These are phyloP conservation scores for Salix purpurea DNA, from an alignment of 345 rosid species.

Conservation along the genomic window DNA sequence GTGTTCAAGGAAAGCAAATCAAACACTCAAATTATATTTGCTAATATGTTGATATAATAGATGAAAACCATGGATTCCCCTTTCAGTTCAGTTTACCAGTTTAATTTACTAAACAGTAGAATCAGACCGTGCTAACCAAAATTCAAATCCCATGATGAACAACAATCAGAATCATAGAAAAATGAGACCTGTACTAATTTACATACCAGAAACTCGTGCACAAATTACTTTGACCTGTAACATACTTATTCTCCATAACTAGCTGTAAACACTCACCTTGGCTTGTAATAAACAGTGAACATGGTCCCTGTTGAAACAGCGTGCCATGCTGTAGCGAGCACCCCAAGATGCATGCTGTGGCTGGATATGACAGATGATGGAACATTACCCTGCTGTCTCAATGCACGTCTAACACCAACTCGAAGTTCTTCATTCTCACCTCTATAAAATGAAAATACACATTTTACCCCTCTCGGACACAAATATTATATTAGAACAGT, in stretches of 20 bases:
- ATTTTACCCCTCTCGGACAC: background rate
- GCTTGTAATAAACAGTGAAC: slow-evolving; percentile 58
- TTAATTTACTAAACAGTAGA: background rate
- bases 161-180: background rate
- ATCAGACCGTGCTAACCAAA: background rate
- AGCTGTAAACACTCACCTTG: slow-evolving; percentile 31
- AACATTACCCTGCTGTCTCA: slow-evolving; percentile 46
- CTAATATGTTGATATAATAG: background rate
- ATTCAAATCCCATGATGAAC: background rate
- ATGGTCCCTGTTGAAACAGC: slow-evolving; percentile 46
- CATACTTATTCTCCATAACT: background rate
- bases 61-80: background rate
- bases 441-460: slow-evolving; percentile 15
- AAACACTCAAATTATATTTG: background rate
- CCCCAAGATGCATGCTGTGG: slow-evolving; percentile 65
- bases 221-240: background rate
- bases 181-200: background rate
- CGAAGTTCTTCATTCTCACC: slow-evolving; percentile 57
- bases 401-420: slow-evolving; percentile 60
- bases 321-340: slow-evolving; percentile 69
- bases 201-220: background rate
- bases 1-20: background rate
- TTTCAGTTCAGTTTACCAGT: background rate
- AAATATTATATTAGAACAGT: background rate
- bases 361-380: slow-evolving; percentile 63